Evolutionary conservation across 192 early-diverging fungal genomes (phyloP), one percentile per base, ranked within the genome.

Genomic region (Coemansia sp.): DNA sequence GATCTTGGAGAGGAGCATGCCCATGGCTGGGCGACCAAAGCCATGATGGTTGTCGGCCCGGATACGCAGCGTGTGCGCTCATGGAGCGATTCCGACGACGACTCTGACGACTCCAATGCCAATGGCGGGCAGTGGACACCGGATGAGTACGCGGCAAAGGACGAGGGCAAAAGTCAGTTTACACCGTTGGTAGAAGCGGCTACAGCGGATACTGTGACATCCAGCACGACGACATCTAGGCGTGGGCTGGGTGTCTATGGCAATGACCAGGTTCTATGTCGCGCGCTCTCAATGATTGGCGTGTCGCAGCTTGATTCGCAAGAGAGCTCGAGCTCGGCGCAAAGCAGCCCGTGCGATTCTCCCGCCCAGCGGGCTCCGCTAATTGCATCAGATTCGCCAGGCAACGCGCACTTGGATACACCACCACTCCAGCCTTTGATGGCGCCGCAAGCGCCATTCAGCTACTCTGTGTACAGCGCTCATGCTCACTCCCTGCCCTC

Each of bases 261-360:
- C 13, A 69, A 73, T n/a, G 66, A 76, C 60, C 74, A 68, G 45
- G 61, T 71, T 1, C 57, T 76, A 21, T 62, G 55, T 41, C 70
- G 79, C 6, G 79, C 79, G 20, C 74, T 82, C 21, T 82, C 79
- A n/a, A 82, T 82, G 79, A 82, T 82, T 53, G 79, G 79, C 21
- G 64, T 69, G n/a, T 59, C 73, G 21, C 65, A 80, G 33, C 25
- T 33, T 5, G 74, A 82, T n/a, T 73, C 70, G 43, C 67, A 59
- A 34, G 78, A 66, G 3, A 73, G 75, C 42, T 28, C 45, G 18
- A 64, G 37, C 6, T 59, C 61, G 13, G 59, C 55, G 9, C 42
- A 55, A 9, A 47, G 55, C 56, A 39, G 41, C 20, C 66, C 59
- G 13, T 20, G 28, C 13, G 42, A 47, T 23, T 34, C 21, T 0